Conservation (phyloP, 306 rosid species). For the Fragaria vesca region DNA sequence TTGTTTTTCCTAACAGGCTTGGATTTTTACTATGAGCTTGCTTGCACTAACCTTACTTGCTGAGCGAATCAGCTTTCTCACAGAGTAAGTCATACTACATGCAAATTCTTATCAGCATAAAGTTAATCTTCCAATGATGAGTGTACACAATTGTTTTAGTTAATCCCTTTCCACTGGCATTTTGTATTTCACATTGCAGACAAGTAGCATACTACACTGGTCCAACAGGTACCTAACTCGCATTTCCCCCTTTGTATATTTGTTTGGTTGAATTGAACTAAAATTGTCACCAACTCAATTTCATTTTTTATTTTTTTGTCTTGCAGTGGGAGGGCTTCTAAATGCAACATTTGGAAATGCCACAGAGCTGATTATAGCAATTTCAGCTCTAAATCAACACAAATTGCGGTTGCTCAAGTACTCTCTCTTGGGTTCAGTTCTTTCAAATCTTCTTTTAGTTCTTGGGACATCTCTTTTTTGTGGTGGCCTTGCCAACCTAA, state of each 20-base stretch:
- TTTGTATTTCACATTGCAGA: constrained; percentile 39
- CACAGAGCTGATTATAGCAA: constrained; percentile 80
- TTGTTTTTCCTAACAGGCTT: constrained; percentile 44
- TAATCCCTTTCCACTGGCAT: background rate
- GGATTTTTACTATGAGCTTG: constrained; percentile 78
- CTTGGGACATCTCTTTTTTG: constrained; percentile 88
- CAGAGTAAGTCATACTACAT: constrained; percentile 57
- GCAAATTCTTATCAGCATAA: background rate
- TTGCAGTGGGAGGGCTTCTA: constrained; percentile 83
- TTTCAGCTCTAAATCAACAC: constrained; percentile 53
- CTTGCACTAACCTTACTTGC: constrained; percentile 75
- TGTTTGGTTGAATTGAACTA: background rate
- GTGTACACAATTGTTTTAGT: background rate
- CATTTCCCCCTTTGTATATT: too few species aligned
- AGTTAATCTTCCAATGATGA: background rate
- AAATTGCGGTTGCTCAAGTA: constrained; percentile 75
- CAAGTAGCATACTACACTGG: constrained; percentile 81
- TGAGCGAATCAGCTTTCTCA: constrained; percentile 88
- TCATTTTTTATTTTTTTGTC: background rate
- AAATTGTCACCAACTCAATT: background rate
- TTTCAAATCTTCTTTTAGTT: constrained; percentile 90
- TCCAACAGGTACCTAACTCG: constrained; percentile 58
- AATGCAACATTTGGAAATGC: constrained; percentile 94
- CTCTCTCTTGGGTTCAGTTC: constrained; percentile 87
- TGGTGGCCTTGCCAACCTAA: constrained; percentile 70